Evolutionary conservation across 208 protist genomes (phyloP).

Genomic region (Trypanosoma lewisi): DNA sequence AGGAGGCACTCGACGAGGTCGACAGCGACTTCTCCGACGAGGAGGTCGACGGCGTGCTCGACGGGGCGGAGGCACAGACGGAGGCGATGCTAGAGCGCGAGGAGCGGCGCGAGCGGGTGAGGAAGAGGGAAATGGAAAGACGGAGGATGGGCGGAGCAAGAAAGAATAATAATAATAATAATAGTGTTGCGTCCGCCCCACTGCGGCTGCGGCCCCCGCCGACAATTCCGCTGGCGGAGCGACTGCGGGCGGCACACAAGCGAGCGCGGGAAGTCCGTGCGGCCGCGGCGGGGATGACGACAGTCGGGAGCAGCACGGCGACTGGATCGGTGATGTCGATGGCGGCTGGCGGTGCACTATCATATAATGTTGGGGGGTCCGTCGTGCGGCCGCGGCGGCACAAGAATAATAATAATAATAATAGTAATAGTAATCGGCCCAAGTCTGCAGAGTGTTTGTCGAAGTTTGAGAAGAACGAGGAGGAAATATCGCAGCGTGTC

Average conservation of each 20-base stretch:
- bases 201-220: conserved; percentile 42
- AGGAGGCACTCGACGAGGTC: conserved; percentile 58
- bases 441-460: neutral
- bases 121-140: conserved; percentile 24
- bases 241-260: conserved; percentile 40
- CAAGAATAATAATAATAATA: neutral
- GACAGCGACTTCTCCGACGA: conserved; percentile 81
- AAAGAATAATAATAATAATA: conserved; percentile 9
- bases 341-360: neutral
- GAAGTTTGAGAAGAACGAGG: neutral
- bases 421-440: neutral
- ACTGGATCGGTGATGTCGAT: neutral
- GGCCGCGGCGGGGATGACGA: neutral
- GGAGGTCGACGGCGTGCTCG: conserved; percentile 39
- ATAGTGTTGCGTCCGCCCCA: neutral
- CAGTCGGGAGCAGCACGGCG: neutral
- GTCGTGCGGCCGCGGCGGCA: conserved; percentile 2
- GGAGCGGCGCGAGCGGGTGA: conserved; percentile 42
- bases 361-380: conserved; percentile 6
- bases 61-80: conserved; percentile 38
- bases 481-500: conserved; percentile 42
- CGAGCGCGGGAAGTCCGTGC: conserved; percentile 37
- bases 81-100: conserved; percentile 49
- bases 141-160: conserved; percentile 23
- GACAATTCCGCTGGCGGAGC: conserved; percentile 52